Conservation (phyloP, 495 filamentous ascomycete species). For the Lasiosphaeris hirsuta region DNA sequence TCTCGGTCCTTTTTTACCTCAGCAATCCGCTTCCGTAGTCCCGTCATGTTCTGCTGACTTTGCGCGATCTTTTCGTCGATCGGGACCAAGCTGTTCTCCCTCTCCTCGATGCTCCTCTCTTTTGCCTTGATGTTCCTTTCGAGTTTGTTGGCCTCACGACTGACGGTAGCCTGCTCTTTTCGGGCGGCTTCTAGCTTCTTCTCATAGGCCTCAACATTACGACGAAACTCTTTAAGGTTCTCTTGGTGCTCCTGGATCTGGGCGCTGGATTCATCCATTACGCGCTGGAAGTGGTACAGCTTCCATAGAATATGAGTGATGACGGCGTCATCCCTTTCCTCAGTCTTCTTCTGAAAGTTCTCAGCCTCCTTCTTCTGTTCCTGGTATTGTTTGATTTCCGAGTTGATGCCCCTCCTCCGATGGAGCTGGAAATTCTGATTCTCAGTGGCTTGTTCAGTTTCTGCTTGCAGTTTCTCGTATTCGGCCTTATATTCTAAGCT, state of each 20-base stretch:
- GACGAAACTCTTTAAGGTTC: slow-evolving; percentile 89
- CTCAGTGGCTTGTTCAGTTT: slow-evolving; percentile 82
- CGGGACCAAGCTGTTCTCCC: slow-evolving; percentile 80
- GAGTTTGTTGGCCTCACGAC: slow-evolving; percentile 73
- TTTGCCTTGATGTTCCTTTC: slow-evolving; percentile 80
- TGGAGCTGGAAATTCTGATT: slow-evolving; percentile 83
- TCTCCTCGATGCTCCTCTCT: slow-evolving; percentile 84
- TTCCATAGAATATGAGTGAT: slow-evolving; percentile 97
- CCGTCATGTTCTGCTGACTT: slow-evolving; percentile 64
- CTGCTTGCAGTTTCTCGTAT: slow-evolving; percentile 83
- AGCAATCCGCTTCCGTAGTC: slow-evolving; percentile 60
- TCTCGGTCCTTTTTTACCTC: slow-evolving; percentile 75
- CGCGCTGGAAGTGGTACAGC: slow-evolving; percentile 88
- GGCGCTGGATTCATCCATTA: slow-evolving; percentile 86
- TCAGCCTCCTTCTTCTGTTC: slow-evolving; percentile 97
- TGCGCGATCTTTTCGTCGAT: slow-evolving; percentile 91
- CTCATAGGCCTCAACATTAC: slow-evolving; percentile 83
- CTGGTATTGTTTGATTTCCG: slow-evolving; percentile 94
- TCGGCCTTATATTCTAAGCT: slow-evolving; percentile 94
- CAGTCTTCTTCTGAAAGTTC: slow-evolving; percentile 79
- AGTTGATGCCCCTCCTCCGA: slow-evolving; percentile 89
- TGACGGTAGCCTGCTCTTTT: slow-evolving; percentile 73
- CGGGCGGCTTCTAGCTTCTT: slow-evolving; percentile 81
- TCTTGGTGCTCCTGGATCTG: slow-evolving; percentile 94
- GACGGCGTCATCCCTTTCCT: slow-evolving; percentile 87